A percentile compares a stretch with the other conserved stretches of the same genome.
Conservation (phyloP, 768 basidiomycete genomes). For the Hygrocybe punicea region DNA sequence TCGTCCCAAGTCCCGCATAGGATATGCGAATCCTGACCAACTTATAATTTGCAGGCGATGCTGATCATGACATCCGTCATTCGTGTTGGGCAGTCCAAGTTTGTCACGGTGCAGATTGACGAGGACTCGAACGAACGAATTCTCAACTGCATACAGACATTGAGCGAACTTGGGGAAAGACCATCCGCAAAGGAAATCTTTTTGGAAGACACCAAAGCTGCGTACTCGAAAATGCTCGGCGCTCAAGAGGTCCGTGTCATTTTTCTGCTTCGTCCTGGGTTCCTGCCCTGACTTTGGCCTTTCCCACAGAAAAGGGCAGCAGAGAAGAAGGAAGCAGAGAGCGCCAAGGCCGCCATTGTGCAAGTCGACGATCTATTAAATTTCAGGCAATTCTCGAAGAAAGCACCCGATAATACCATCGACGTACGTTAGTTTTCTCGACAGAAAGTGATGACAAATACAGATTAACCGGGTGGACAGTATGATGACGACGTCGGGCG, state of each 20-base stretch:
- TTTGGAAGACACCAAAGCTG: constrained; percentile 82
- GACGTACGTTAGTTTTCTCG: constrained; percentile 45
- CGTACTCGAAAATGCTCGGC: constrained; percentile 92
- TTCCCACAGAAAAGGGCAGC: constrained; percentile 71
- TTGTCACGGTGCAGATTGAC: constrained; percentile 91
- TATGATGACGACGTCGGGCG: constrained; percentile 85
- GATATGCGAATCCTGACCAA: background rate
- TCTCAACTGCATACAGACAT: constrained; percentile 90
- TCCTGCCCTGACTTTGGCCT: background rate
- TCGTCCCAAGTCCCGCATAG: constrained; percentile 12
- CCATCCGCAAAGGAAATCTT: constrained; percentile 65
- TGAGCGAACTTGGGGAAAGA: constrained; percentile 70
- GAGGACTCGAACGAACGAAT: constrained; percentile 97
- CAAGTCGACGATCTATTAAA: constrained; percentile 91
- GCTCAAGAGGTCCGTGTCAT: constrained; percentile 73
- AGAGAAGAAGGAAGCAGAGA: constrained; percentile 86
- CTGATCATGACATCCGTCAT: constrained; percentile 97
- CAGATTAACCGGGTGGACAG: constrained; percentile 37
- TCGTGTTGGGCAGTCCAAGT: constrained; percentile 96
- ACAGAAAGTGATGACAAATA: background rate
- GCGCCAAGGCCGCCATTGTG: constrained; percentile 58
- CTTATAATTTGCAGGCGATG: constrained; percentile 61
- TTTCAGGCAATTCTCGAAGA: constrained; percentile 96
- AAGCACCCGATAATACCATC: constrained; percentile 73
- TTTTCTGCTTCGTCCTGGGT: background rate